phyloP scores from a whole-genome alignment of 2,329 filamentous ascomycete genomes.

The Colletotrichum graminicola region DNA sequence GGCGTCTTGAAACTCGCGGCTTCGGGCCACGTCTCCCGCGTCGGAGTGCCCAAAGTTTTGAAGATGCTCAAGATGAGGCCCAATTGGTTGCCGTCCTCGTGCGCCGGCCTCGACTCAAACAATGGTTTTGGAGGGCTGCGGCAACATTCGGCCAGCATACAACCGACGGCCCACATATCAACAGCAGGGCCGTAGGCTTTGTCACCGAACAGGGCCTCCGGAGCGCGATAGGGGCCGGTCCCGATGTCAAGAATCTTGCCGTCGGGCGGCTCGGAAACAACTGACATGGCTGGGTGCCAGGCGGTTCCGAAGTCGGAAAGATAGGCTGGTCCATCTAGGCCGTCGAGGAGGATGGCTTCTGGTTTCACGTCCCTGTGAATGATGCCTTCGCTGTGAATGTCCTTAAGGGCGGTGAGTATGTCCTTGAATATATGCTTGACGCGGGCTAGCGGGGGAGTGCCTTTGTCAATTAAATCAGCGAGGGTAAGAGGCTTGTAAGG shows the following conservation, averaged over 20 bases:
- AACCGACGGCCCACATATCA: conserved; percentile 92
- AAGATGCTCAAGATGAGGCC: conserved; percentile 94
- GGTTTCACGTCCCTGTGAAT: conserved; percentile 97
- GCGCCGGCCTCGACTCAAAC: conserved; percentile 80
- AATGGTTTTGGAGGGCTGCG: conserved; percentile 69
- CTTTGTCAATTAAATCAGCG: conserved; percentile 71
- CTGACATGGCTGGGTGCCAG: conserved; percentile 75
- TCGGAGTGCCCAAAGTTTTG: conserved; percentile 89
- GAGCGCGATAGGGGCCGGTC: conserved; percentile 90
- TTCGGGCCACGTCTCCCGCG: conserved; percentile 85
- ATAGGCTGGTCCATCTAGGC: conserved; percentile 77
- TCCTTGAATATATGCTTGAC: conserved; percentile 68
- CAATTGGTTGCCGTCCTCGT: conserved; percentile 90
- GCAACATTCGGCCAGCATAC: conserved; percentile 83
- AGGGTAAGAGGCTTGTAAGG: conserved; percentile 85
- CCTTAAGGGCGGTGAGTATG: conserved; percentile 76
- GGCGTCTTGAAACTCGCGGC: conserved; percentile 74
- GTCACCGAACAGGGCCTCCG: conserved; percentile 90
- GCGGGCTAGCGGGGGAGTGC: conserved; percentile 49
- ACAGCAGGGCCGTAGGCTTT: conserved; percentile 77
- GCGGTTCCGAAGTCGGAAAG: conserved; percentile 94
- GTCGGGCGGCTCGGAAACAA: conserved; percentile 71
- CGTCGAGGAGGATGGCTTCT: conserved; percentile 83
- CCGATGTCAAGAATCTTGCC: conserved; percentile 92
- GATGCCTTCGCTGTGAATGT: conserved; percentile 80